Evolutionary conservation across 2,329 filamentous ascomycete species (phyloP).

Genomic region (Epicoccum nigrum): DNA sequence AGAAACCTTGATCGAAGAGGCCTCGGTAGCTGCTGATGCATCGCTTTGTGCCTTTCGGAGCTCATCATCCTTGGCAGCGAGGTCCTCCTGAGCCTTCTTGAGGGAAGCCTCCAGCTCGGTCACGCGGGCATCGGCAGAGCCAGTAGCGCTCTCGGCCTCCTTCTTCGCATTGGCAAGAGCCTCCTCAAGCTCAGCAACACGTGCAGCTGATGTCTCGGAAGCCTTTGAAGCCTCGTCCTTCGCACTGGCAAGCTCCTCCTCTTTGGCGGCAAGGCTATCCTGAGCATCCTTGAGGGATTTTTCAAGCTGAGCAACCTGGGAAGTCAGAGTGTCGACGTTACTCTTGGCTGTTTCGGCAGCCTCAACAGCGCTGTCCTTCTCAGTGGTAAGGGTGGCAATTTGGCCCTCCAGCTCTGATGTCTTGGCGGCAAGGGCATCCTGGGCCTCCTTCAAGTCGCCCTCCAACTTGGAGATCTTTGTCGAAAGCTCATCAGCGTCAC

Average conservation of each 20-base stretch:
- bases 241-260: constrained; percentile 20
- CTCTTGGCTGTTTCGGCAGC: constrained; percentile 33
- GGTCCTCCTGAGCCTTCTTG: constrained; percentile 23
- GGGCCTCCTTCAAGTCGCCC: constrained; percentile 33
- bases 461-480: constrained; percentile 38
- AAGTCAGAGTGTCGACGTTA: constrained; percentile 28
- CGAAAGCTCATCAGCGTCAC: constrained; percentile 33
- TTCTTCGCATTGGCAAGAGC: constrained; percentile 13
- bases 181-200: constrained; percentile 22
- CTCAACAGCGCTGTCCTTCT: constrained; percentile 32
- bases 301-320: constrained; percentile 29
- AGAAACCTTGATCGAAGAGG: constrained; percentile 23
- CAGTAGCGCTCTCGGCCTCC: constrained; percentile 18
- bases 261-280: constrained; percentile 17
- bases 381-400: constrained; percentile 25
- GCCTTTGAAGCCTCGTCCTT: constrained; percentile 24
- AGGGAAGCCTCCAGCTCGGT: constrained; percentile 22
- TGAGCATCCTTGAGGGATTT: constrained; percentile 22
- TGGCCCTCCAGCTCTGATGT: constrained; percentile 29
- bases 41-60: constrained; percentile 27
- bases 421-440: constrained; percentile 32
- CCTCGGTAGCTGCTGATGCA: constrained; percentile 16
- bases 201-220: constrained; percentile 19
- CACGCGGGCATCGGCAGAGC: constrained; percentile 22
- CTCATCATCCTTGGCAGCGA: constrained; percentile 31